Evolutionary conservation across 805 yeast genomes (phyloP), one percentile per base, ranked within the genome.

Genomic region (Zygosaccharomyces bailii): DNA sequence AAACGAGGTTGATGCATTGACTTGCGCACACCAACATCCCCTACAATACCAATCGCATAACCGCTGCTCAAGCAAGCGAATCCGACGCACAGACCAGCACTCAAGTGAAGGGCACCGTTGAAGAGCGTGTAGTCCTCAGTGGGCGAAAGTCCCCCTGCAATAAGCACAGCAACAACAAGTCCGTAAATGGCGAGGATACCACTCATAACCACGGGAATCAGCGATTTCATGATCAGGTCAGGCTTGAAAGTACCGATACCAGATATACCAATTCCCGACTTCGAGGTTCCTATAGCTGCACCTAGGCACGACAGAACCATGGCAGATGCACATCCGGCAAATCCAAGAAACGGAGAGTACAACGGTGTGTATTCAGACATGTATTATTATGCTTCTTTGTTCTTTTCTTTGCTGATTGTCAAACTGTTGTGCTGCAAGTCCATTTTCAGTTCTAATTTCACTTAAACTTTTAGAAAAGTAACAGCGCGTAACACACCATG

Each of bases 201-300:
- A 52, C 93, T 82, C 96, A 93, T 89, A 53, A 93, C 96, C 38
- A 93, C 99, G 13, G 99, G 99, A 56, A 93, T 90, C 40, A 93
- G 74, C 5, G 93, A 84, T 67, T 84, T 86, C 98, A 93, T 93
- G 60, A 93, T 89, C 60, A 93, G 74, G 61, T 93, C 99, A 9
- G 99, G 99, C 65, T 86, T 86, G 72, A 91, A 93, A 37, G 96
- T 85, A 74, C 98, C 97, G 54, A 93, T 89, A 75, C 98, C 99
- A 24, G 97, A 73, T 58, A 93, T 93, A 76, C 99, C 99, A 52
- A 93, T 83, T 47, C 99, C 99, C 35, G 96, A 86, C 69, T 93
- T 93, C 50, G 98, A 98, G 2, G 98, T 91, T 46, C 99, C 99
- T 55, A 89, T 83, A 49, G 98, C 98, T 4, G 99, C 98, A 51